phyloP scores from a whole-genome alignment of 305 asterid species.

The Andrographis paniculata region DNA sequence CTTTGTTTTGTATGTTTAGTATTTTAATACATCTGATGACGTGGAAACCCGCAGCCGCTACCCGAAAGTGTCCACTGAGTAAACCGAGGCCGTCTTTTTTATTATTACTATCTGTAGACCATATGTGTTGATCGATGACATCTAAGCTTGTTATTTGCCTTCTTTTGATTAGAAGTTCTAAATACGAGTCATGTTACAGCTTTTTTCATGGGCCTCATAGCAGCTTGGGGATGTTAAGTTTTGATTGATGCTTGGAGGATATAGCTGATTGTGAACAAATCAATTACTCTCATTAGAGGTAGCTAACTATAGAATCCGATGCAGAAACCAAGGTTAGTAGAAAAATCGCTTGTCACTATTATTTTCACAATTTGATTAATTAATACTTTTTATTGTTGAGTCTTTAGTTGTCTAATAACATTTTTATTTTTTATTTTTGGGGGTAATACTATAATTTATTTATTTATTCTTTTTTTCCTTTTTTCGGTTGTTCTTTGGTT shows the following conservation, averaged over 20 bases:
- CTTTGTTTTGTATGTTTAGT: too few species aligned
- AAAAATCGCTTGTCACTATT: slow-evolving; percentile 2
- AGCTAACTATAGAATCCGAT: slow-evolving; percentile 62
- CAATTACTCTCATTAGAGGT: slow-evolving; percentile 20
- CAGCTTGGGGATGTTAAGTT: slow-evolving; percentile 37
- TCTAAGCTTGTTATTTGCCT: neutral
- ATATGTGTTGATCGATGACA: slow-evolving; percentile 23
- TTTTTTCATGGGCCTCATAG: slow-evolving; percentile 11
- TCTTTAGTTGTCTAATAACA: too few species aligned
- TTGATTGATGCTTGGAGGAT: slow-evolving; percentile 29
- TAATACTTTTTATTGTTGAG: too few species aligned
- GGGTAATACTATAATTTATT: too few species aligned
- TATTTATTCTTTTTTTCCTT: too few species aligned
- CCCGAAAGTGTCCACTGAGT: too few species aligned
- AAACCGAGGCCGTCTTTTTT: too few species aligned
- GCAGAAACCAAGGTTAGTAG: slow-evolving; percentile 65
- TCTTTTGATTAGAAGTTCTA: slow-evolving; percentile 17
- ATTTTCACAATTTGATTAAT: neutral
- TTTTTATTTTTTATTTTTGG: too few species aligned
- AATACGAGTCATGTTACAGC: slow-evolving; percentile 11
- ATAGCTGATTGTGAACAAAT: slow-evolving; percentile 21
- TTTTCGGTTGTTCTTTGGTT: too few species aligned
- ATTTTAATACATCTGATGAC: too few species aligned
- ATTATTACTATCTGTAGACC: slow-evolving; percentile 23
- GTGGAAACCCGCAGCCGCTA: too few species aligned